Conservation (phyloP, 352 stramenopile species). For the Blastocystis sp. region DNA sequence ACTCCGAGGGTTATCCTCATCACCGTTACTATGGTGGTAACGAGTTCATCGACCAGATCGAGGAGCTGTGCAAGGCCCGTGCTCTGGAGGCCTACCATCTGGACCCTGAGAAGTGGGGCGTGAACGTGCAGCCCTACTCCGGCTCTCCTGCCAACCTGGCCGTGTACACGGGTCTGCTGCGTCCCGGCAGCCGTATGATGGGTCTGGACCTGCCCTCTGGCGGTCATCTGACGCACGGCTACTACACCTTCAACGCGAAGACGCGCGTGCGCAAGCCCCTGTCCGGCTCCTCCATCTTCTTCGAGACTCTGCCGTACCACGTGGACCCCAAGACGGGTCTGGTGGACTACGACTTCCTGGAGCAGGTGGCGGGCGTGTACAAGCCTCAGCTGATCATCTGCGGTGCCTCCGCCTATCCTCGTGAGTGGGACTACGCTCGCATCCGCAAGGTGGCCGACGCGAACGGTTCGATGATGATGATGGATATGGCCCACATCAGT, state of each 20-base stretch:
- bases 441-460: constrained; percentile 96
- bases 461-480: constrained; percentile 93
- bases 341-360: constrained; percentile 93
- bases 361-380: constrained; percentile 88
- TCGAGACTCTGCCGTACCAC: constrained; percentile 95
- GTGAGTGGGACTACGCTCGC: constrained; percentile 94
- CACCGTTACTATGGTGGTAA: constrained; percentile 94
- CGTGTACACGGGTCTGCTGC: constrained; percentile 93
- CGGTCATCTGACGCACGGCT: constrained; percentile 96
- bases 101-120: constrained; percentile 88
- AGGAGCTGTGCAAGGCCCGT: constrained; percentile 84
- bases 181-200: constrained; percentile 98
- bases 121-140: constrained; percentile 95
- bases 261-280: constrained; percentile 93
- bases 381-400: constrained; percentile 95
- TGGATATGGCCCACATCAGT: constrained; percentile 98
- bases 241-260: constrained; percentile 92
- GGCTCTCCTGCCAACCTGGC: constrained; percentile 94
- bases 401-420: constrained; percentile 92
- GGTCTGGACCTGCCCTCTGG: constrained; percentile 94
- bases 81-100: constrained; percentile 88
- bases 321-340: constrained; percentile 88
- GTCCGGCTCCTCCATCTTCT: constrained; percentile 98
- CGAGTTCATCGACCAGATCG: constrained; percentile 91
- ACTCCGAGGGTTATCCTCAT: constrained; percentile 90